These are phyloP conservation scores for Hypoxylon sp. DNA, from an alignment of 2,329 filamentous ascomycete species.

Conservation along the genomic window DNA sequence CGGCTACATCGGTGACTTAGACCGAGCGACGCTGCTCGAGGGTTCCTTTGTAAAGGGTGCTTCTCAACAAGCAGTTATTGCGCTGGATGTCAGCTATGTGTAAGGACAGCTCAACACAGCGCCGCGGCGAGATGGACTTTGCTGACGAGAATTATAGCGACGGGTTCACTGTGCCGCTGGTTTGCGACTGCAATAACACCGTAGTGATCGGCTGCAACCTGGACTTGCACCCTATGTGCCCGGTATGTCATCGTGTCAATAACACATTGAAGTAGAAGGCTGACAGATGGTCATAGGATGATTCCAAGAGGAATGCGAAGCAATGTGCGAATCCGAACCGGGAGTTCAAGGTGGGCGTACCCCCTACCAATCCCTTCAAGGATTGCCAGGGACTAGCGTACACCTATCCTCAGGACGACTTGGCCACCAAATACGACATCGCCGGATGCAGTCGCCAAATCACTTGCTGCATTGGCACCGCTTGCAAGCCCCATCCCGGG, in stretches of 20 bases:
- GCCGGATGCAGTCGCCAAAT: constrained; percentile 38
- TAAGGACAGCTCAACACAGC: constrained; percentile 24
- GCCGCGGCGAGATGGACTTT: not conserved
- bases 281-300: constrained; percentile 30
- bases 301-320: constrained; percentile 34
- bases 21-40: constrained; percentile 45
- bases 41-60: constrained; percentile 36
- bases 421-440: constrained; percentile 40
- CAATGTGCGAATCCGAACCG: constrained; percentile 46
- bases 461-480: constrained; percentile 47
- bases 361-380: constrained; percentile 37
- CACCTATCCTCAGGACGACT: constrained; percentile 44
- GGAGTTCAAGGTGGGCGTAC: constrained; percentile 14
- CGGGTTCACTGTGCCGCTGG: constrained; percentile 48
- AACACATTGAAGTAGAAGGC: not conserved
- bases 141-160: constrained; percentile 40
- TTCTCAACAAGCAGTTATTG: constrained; percentile 18
- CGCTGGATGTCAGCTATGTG: constrained; percentile 50
- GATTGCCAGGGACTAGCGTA: constrained; percentile 44
- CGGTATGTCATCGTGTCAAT: constrained; percentile 34
- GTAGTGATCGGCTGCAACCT: constrained; percentile 47
- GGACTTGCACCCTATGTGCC: constrained; percentile 43
- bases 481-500: constrained; percentile 42
- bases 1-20: constrained; percentile 20
- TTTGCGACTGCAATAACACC: constrained; percentile 39